Conservation (phyloP, 176 grass and related monocot genomes). For the Chrysopogon serrulatus region DNA sequence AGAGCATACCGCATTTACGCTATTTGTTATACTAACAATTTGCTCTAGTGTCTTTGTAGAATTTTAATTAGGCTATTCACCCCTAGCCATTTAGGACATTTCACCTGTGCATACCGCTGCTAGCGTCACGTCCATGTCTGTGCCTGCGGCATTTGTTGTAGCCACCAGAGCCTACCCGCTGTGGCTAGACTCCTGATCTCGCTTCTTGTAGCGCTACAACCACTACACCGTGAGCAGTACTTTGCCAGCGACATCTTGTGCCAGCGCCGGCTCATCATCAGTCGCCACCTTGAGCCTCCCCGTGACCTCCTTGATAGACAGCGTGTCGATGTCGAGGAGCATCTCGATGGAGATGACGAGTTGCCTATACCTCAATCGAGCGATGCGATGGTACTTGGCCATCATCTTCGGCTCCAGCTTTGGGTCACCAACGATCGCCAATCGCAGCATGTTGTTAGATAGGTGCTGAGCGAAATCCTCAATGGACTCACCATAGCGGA, state of each 20-base stretch:
- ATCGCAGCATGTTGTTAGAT: too few species aligned
- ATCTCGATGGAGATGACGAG: not conserved
- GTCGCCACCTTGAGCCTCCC: not conserved
- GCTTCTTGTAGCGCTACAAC: not conserved
- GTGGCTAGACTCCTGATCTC: not conserved
- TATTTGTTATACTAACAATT: too few species aligned
- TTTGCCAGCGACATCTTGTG: not conserved
- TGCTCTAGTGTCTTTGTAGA: too few species aligned
- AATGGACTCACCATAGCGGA: not conserved
- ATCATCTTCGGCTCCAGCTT: not conserved
- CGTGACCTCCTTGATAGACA: not conserved
- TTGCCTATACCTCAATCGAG: not conserved
- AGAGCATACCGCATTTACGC: too few species aligned
- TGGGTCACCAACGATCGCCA: not conserved
- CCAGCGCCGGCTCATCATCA: not conserved
- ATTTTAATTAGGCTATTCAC: too few species aligned
- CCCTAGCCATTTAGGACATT: too few species aligned
- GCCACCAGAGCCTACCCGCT: not conserved
- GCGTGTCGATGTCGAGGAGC: not conserved
- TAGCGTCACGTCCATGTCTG: too few species aligned
- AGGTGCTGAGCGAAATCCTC: not conserved
- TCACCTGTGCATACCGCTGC: too few species aligned
- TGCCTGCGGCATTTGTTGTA: not conserved
- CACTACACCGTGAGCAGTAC: not conserved
- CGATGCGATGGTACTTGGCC: too few species aligned